Base-by-base conservation (phyloP, 2,329 filamentous ascomycete genomes). In the Exophiala dermatitidis region DNA sequence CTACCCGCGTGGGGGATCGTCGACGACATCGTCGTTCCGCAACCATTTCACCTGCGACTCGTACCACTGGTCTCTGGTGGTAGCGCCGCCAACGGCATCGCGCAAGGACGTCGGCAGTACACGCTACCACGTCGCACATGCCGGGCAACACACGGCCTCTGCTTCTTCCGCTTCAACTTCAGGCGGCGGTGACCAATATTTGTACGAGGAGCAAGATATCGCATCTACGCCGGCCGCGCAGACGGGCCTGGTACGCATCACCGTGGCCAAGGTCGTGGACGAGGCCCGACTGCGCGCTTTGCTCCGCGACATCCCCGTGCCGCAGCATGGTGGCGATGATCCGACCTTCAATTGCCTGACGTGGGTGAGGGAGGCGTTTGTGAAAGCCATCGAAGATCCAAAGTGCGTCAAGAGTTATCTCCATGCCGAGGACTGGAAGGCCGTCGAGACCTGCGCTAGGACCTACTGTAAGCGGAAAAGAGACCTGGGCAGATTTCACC, bases 171-270 rank as follows among this genome's bases (percentile, higher is more conserved):
- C 19, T 19, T 19, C 19, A 19, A 19, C 19, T 19, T 19, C 19
- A 19, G 19, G 19, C 26, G 33, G 38, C 10, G 37, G 51, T 8
- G 38, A 42, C 32, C 50, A 47, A 28, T 57, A 56, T 45, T 40
- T 61, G 9, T 62, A 61, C 53, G 60, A 62, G 32, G 59, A 62
- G 41, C 60, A 59, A 12, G 60, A 62, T 41, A 48, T 62, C 30
- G 52, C 58, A 5, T 51, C 56, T 7, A 47, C 53, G 12, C 7
- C 52, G 7, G 48, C 46, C 8, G 50, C 56, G n/a, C 55, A 60
- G 32, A 50, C 36, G n/a, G 45, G 47, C 36, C 50, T 62, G 42
- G 40, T 59, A 3, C 57, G 60, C 4, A 42, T 62, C 38, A 46
- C 60, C 12, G 37, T 62, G 12, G 59, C 59, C 50, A 62, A 62